Base-by-base conservation (phyloP, 768 basidiomycete species). In the Tricholoma matsutake region DNA sequence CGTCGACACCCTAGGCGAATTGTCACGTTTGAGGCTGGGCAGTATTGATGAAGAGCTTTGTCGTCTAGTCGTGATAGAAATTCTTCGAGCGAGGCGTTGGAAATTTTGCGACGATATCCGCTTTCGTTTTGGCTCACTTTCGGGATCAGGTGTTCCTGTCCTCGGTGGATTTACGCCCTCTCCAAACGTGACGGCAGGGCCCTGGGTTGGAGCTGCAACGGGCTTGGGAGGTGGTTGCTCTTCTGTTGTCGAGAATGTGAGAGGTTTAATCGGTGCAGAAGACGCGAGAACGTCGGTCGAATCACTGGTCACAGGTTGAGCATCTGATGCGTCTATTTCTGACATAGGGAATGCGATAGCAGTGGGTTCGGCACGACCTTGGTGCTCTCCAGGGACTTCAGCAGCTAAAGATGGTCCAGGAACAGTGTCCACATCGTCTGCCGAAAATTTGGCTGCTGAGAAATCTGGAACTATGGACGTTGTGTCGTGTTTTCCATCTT, bases 101-200 rank as follows among this genome's bases (percentile, higher is more conserved):
- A 94, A 91, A 68, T 93, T 93, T 71, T 94, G 92, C 28, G 90
- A 89, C 8, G 90, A 87, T 60, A 90, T 91, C 18, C 90, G 83
- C 69, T 88, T 91, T 62, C 91, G 80, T 77, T 91, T 92, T 34
- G 84, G 84, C 67, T 91, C 91, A n/a, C 82, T 70, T 3, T 89
- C 89, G 1, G 80, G 80, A 67, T 92, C 89, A 5, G 91, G 89
- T 6, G 89, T 85, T n/a, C 83, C 85, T 37, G 81, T 82, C 31
- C 90, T 86, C 2, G 88, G 87, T 4, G 85, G 80, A 43, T 79
- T 77, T 51, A 82, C 75, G 54, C 76, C 79, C 14, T 80, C 75
- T 61, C 84, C 87, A 71, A 93, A 93, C 2, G 91, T 90, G 22
- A 93, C 87, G 37, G 76, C 84, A 22, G 79, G 79, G 6, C 58